A percentile compares a stretch with the other conserved stretches of the same genome.
phyloP scores from a whole-genome alignment of 2,329 filamentous ascomycete genomes.

The Endothia cerciana region DNA sequence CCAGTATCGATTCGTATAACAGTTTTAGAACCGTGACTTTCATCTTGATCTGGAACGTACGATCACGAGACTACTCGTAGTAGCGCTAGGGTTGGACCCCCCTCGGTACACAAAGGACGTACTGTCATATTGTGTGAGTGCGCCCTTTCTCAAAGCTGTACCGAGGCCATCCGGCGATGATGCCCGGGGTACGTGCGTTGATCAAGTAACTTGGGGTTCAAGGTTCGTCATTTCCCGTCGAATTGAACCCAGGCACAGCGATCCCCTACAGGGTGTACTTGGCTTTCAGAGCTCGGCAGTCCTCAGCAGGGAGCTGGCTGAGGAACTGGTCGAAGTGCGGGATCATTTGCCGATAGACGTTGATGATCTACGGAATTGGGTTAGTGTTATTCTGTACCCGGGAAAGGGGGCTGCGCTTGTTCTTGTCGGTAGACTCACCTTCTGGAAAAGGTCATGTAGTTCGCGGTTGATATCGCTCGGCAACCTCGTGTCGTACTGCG shows the following conservation, averaged over 20 bases:
- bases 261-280: constrained; percentile 44
- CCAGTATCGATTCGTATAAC: constrained; percentile 2
- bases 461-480: constrained; percentile 66
- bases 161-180: neutral
- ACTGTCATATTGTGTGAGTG: neutral
- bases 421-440: constrained; percentile 58
- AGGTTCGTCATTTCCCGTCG: neutral
- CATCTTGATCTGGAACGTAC: neutral
- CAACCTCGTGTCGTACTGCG: constrained; percentile 70
- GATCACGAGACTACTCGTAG: neutral
- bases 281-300: constrained; percentile 53
- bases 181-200: neutral
- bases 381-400: constrained; percentile 34
- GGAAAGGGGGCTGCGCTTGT: neutral
- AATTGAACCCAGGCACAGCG: neutral
- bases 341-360: constrained; percentile 62
- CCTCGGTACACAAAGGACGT: neutral
- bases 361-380: constrained; percentile 45
- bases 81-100: neutral
- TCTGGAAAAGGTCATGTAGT: constrained; percentile 73
- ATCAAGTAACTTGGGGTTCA: too few relatives aligned
- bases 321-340: constrained; percentile 62
- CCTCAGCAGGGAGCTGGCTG: constrained; percentile 51
- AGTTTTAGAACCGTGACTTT: neutral
- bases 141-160: neutral